Evolutionary conservation across 768 basidiomycete species (phyloP).

Genomic region (Xerocomellus dryophilus): DNA sequence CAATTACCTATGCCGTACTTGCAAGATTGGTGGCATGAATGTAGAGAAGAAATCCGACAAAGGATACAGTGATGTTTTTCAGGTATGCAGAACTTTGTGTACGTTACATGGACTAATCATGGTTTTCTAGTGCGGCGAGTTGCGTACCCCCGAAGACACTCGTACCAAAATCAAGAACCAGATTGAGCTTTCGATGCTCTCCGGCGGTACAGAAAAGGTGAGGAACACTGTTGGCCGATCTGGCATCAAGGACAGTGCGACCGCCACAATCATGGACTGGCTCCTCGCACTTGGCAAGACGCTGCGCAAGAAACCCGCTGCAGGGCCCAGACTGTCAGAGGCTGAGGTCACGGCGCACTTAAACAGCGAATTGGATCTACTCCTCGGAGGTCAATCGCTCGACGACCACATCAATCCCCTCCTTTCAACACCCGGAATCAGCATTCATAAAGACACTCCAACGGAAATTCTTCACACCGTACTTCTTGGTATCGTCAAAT

Average conservation of each 20-base stretch:
- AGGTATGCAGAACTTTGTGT: neutral
- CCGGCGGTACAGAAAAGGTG: constrained; percentile 13
- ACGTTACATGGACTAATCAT: neutral
- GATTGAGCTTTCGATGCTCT: neutral
- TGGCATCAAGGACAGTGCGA: constrained; percentile 31
- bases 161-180: constrained; percentile 1
- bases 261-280: constrained; percentile 31
- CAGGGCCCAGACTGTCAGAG: constrained; percentile 1
- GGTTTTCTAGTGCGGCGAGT: neutral
- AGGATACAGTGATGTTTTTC: constrained; percentile 26
- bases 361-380: neutral
- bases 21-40: constrained; percentile 30
- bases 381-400: constrained; percentile 3
- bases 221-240: constrained; percentile 33
- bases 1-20: constrained; percentile 35
- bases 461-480: constrained; percentile 35
- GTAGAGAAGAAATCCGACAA: constrained; percentile 23
- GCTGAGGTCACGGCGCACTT: neutral
- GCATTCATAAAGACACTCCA: constrained; percentile 33
- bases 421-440: constrained; percentile 18
- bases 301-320: neutral
- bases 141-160: constrained; percentile 6
- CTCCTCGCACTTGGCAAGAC: constrained; percentile 30
- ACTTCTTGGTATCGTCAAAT: constrained; percentile 36
- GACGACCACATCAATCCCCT: constrained; percentile 15